phyloP scores from a whole-genome alignment of 2,329 filamentous ascomycete species.

The Epichloe scottii region DNA sequence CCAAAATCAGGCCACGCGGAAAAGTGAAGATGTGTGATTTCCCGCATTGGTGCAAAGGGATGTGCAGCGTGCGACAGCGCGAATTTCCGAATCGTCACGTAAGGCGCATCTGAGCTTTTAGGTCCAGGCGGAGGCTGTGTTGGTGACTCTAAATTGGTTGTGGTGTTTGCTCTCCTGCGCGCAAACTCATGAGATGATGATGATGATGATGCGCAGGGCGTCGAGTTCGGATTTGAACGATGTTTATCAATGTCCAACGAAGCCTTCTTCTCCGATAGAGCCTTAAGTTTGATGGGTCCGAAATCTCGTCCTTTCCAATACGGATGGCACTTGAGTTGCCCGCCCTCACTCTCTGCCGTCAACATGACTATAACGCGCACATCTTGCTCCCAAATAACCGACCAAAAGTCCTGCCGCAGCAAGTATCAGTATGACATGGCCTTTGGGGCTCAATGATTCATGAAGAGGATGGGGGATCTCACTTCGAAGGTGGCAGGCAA shows the following conservation, averaged over 20 bases:
- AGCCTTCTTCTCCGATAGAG: constrained; percentile 70
- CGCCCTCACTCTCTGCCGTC: constrained; percentile 85
- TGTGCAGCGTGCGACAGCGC: constrained; percentile 62
- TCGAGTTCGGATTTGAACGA: constrained; percentile 24
- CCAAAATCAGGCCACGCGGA: constrained; percentile 97
- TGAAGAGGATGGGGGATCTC: constrained; percentile 22
- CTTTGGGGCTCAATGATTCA: neutral
- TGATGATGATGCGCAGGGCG: constrained; percentile 10
- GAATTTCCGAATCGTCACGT: constrained; percentile 78
- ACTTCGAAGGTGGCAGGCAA: constrained; percentile 85
- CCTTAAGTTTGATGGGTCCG: constrained; percentile 61
- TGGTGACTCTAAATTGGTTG: constrained; percentile 28
- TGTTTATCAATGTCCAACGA: constrained; percentile 57
- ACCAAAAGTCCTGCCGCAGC: constrained; percentile 76
- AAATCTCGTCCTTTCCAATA: constrained; percentile 81
- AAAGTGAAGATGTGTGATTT: constrained; percentile 92
- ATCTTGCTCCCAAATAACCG: constrained; percentile 92
- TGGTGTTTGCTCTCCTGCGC: constrained; percentile 42
- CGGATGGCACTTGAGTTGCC: constrained; percentile 86
- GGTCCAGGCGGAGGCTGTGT: constrained; percentile 16
- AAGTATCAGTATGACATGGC: neutral
- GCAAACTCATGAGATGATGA: constrained; percentile 22
- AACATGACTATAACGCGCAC: constrained; percentile 92
- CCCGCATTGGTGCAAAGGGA: constrained; percentile 76
- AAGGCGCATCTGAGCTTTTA: constrained; percentile 46